Percentiles rank a stretch among this genome's conserved stretches.
Conservation (phyloP, 768 basidiomycete species). For the Lactarius psammicola region DNA sequence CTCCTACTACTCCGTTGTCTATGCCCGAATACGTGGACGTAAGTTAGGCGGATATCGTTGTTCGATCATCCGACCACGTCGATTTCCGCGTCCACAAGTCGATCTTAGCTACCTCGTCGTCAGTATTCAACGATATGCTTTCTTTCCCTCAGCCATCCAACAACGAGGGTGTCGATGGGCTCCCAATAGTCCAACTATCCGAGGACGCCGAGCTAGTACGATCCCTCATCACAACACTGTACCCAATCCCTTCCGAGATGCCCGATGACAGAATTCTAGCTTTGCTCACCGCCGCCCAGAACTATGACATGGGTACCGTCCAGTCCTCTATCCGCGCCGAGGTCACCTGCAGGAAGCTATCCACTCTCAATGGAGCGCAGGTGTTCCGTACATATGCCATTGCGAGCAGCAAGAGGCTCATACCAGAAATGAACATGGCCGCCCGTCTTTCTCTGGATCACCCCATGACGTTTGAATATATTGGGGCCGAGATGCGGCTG, state of each 20-base stretch:
- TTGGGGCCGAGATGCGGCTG: background rate
- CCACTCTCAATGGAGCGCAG: background rate
- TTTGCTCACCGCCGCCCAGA: constrained; percentile 3
- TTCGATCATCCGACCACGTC: constrained; percentile 44
- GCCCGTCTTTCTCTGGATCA: background rate
- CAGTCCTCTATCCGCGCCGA: constrained; percentile 7
- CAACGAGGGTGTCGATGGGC: background rate
- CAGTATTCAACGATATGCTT: constrained; percentile 36
- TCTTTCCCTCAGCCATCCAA: constrained; percentile 6
- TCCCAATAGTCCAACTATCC: background rate
- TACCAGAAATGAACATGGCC: background rate
- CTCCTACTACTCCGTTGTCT: background rate
- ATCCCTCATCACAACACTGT: constrained; percentile 1
- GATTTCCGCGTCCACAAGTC: constrained; percentile 46
- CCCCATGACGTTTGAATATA: background rate
- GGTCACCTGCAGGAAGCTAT: background rate
- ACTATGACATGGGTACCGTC: background rate
- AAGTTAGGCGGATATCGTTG: constrained; percentile 39
- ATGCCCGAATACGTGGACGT: background rate
- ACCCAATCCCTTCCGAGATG: background rate
- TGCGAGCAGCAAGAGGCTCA: background rate
- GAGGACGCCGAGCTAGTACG: background rate
- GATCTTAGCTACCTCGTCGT: constrained; percentile 44
- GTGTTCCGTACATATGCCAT: constrained; percentile 1
- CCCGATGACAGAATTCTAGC: background rate